These are phyloP conservation scores for Spirogloea muscicola DNA, from an alignment of 139 green algal species.

Conservation along the genomic window DNA sequence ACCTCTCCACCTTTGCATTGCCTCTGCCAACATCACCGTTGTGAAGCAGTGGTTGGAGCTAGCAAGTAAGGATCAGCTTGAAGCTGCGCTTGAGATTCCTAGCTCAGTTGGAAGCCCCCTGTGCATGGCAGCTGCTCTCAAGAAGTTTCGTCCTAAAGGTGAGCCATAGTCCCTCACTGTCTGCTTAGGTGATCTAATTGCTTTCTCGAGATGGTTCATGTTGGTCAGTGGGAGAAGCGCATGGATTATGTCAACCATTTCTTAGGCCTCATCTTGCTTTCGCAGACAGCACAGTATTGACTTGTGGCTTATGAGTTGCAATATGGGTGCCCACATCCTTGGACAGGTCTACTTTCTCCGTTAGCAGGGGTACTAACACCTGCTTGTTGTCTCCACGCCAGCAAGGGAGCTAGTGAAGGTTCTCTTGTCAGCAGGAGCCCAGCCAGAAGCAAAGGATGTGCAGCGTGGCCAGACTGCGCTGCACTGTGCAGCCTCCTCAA, in stretches of 20 bases:
- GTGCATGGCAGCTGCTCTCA: slow-evolving; percentile 11
- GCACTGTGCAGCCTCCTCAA: background rate
- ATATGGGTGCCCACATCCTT: too few species aligned
- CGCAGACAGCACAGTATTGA: too few species aligned
- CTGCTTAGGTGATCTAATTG: background rate
- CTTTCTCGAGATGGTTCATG: too few species aligned
- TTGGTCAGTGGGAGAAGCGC: too few species aligned
- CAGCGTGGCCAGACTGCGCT: slow-evolving; percentile 5
- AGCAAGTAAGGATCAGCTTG: background rate
- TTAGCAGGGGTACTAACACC: background rate
- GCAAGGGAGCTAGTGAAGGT: background rate
- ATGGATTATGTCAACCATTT: too few species aligned
- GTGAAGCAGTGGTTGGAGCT: slow-evolving; percentile 18
- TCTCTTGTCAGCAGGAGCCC: slow-evolving; percentile 10
- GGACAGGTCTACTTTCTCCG: too few species aligned
- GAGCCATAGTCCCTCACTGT: background rate
- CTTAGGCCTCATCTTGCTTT: too few species aligned
- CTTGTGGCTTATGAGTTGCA: too few species aligned
- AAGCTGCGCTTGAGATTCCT: slow-evolving; percentile 3
- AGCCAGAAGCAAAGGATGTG: background rate
- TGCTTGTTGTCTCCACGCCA: slow-evolving; percentile 10
- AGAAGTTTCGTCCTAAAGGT: slow-evolving; percentile 1
- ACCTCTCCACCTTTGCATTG: slow-evolving; percentile 7
- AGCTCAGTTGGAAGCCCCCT: slow-evolving; percentile 3
- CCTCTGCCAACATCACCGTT: background rate